Evolutionary conservation across 2,329 filamentous ascomycete species (phyloP).

Genomic region (Tolypocladium guangdongense): DNA sequence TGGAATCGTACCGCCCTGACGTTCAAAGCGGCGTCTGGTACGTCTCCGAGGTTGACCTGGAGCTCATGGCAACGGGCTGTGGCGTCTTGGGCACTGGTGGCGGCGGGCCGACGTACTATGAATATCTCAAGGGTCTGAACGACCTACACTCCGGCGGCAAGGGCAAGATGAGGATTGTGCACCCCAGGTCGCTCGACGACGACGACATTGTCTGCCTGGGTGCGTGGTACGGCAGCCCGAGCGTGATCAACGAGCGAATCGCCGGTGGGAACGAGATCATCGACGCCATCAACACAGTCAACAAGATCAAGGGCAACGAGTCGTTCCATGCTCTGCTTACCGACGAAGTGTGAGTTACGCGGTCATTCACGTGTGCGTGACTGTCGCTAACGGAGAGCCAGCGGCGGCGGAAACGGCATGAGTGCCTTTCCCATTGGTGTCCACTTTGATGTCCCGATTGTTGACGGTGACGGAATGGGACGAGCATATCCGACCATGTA

Average conservation of each 20-base stretch:
- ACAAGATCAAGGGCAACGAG: slow-evolving; percentile 19
- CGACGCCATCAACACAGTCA: slow-evolving; percentile 23
- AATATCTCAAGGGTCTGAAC: slow-evolving; percentile 32
- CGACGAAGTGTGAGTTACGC: slow-evolving; percentile 24
- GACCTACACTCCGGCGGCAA: slow-evolving; percentile 20
- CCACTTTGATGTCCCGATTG: slow-evolving; percentile 23
- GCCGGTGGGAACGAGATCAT: slow-evolving; percentile 25
- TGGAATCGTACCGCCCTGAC: slow-evolving; percentile 18
- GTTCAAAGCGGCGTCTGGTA: slow-evolving; percentile 22
- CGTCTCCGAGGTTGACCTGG: slow-evolving; percentile 23
- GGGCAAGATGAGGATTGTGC: slow-evolving; percentile 28
- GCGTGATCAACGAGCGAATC: slow-evolving; percentile 27
- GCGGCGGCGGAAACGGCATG: slow-evolving; percentile 28
- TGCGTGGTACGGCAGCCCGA: slow-evolving; percentile 33
- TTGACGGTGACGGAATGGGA: slow-evolving; percentile 28
- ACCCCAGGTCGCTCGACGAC: slow-evolving; percentile 24
- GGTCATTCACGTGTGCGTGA: background rate
- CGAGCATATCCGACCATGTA: slow-evolving; percentile 27
- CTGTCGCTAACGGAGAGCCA: slow-evolving; percentile 2
- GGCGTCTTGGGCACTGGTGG: slow-evolving; percentile 26
- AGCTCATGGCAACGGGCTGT: slow-evolving; percentile 24
- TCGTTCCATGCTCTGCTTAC: slow-evolving; percentile 21
- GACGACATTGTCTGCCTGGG: slow-evolving; percentile 29
- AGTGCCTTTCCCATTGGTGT: slow-evolving; percentile 20
- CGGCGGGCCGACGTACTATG: slow-evolving; percentile 26